Conservation (phyloP, 2,329 filamentous ascomycete species). For the Stachybotrys chlorohalonatus region DNA sequence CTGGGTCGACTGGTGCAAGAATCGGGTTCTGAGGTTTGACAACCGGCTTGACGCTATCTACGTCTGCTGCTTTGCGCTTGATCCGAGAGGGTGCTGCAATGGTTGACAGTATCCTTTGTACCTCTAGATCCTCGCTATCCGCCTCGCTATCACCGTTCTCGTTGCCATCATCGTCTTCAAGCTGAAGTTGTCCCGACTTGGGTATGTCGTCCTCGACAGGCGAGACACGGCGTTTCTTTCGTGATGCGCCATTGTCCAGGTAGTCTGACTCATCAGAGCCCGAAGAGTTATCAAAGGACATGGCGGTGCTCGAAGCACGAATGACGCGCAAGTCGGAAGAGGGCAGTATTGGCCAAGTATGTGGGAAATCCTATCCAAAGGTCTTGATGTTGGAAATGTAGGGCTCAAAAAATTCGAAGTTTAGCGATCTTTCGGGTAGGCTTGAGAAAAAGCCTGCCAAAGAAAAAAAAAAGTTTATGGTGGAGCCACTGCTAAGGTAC, state of each 20-base stretch:
- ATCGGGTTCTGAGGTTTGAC: conserved; percentile 23
- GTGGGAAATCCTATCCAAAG: too few relatives aligned
- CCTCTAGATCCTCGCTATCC: conserved; percentile 19
- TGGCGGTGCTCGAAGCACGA: neutral
- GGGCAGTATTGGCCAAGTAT: neutral
- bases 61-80: conserved; percentile 25
- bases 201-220: neutral
- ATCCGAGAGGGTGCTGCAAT: conserved; percentile 46
- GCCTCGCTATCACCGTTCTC: conserved; percentile 21
- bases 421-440: too few relatives aligned
- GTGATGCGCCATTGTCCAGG: conserved; percentile 33
- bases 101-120: conserved; percentile 26
- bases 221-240: conserved; percentile 36
- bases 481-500: too few relatives aligned
- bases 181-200: neutral
- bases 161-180: conserved; percentile 11
- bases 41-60: conserved; percentile 7
- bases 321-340: conserved; percentile 4
- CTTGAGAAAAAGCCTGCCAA: too few relatives aligned
- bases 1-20: conserved; percentile 43
- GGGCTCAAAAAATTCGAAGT: too few relatives aligned
- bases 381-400: too few relatives aligned
- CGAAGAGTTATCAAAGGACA: conserved; percentile 6
- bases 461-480: too few relatives aligned
- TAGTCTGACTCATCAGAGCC: conserved; percentile 37